These are phyloP conservation scores for Rhodotorula diobovata DNA, from an alignment of 768 basidiomycete species.

Conservation along the genomic window DNA sequence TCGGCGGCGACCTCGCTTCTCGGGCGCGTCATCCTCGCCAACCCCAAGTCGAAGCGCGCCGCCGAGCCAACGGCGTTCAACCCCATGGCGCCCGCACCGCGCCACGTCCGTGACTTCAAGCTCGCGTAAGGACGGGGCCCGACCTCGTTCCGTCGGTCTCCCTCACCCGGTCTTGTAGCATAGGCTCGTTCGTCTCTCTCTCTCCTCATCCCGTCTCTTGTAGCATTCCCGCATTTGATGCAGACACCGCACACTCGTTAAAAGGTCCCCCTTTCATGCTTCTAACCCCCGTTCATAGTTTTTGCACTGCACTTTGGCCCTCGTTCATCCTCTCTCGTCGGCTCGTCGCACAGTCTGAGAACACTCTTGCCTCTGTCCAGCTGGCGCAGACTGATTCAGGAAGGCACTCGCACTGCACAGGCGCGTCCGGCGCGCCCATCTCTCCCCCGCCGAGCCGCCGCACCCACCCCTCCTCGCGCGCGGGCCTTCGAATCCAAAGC, in stretches of 20 bases:
- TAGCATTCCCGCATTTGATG: background rate
- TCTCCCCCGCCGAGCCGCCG: too few species aligned
- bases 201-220: background rate
- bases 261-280: background rate
- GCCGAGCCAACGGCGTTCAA: background rate
- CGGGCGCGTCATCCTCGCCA: constrained; percentile 5
- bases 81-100: background rate
- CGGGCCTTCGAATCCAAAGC: too few species aligned
- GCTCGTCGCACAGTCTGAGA: too few species aligned
- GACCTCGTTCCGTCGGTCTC: too few species aligned
- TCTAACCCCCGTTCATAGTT: background rate
- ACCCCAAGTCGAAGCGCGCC: background rate
- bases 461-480: too few species aligned
- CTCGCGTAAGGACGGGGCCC: background rate
- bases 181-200: background rate
- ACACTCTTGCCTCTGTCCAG: too few species aligned
- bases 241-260: background rate
- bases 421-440: too few species aligned
- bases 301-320: background rate
- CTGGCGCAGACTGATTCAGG: too few species aligned
- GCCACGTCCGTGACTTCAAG: constrained; percentile 21
- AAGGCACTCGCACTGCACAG: too few species aligned
- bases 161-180: background rate
- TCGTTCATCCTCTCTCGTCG: too few species aligned
- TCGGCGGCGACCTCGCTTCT: background rate